Evolutionary conservation across 768 basidiomycete species (phyloP).

Genomic region (Lentinula guzmanii): DNA sequence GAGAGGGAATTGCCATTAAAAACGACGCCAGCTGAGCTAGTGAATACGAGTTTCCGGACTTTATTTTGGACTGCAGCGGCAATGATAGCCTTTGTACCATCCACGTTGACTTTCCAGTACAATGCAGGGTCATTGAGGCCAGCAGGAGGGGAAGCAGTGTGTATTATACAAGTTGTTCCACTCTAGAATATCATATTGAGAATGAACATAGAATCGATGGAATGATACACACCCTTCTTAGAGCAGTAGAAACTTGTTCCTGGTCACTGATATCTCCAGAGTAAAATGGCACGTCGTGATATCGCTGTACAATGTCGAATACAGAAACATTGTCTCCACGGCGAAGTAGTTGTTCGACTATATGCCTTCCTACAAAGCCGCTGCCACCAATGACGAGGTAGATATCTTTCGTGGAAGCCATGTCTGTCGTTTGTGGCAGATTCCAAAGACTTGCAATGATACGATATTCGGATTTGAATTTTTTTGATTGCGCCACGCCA

Average conservation of each 20-base stretch:
- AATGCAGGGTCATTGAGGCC: slow-evolving; percentile 57
- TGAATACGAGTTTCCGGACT: slow-evolving; percentile 88
- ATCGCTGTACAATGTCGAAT: slow-evolving; percentile 89
- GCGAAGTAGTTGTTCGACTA: slow-evolving; percentile 78
- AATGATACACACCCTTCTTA: slow-evolving; percentile 53
- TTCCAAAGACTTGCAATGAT: neutral
- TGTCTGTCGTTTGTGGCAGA: neutral
- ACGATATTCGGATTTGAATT: neutral
- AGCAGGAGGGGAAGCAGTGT: slow-evolving; percentile 85
- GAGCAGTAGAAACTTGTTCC: slow-evolving; percentile 61
- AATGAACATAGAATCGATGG: slow-evolving; percentile 5
- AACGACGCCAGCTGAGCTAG: slow-evolving; percentile 86
- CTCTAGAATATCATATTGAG: slow-evolving; percentile 36
- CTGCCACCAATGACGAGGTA: slow-evolving; percentile 94
- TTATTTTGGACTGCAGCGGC: slow-evolving; percentile 67
- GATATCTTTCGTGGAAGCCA: slow-evolving; percentile 37
- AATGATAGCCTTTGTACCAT: slow-evolving; percentile 83
- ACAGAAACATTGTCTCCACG: slow-evolving; percentile 79
- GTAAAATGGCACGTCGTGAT: slow-evolving; percentile 84
- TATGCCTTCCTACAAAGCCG: slow-evolving; percentile 86
- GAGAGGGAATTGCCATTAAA: slow-evolving; percentile 80
- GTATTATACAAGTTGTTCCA: slow-evolving; percentile 86
- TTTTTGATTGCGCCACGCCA: neutral
- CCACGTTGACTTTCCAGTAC: slow-evolving; percentile 91
- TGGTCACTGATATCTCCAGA: slow-evolving; percentile 84